phyloP scores from a whole-genome alignment of 306 rosid genomes.

The Benincasa hispida region DNA sequence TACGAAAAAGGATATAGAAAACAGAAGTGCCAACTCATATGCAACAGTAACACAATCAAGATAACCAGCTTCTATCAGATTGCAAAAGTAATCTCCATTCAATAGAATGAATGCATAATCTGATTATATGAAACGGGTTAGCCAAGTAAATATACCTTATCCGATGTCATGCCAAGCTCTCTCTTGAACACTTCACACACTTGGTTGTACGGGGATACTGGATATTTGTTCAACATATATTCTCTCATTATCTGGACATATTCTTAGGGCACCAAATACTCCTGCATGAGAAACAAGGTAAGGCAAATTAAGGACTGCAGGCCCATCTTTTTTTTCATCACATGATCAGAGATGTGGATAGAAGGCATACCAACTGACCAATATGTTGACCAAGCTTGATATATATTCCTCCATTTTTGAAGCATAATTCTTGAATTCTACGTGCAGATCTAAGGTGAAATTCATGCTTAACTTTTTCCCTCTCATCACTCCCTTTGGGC shows the following conservation, averaged over 20 bases:
- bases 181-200: slow-evolving; percentile 64
- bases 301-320: background rate
- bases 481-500: slow-evolving; percentile 58
- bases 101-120: background rate
- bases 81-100: background rate
- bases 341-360: background rate
- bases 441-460: slow-evolving; percentile 87
- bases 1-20: background rate
- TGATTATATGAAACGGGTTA: background rate
- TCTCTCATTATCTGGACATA: slow-evolving; percentile 82
- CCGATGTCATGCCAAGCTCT: slow-evolving; percentile 78
- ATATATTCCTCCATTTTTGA: slow-evolving; percentile 87
- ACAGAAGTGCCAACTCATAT: background rate
- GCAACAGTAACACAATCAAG: background rate
- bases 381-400: slow-evolving; percentile 96
- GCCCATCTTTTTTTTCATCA: background rate
- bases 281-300: slow-evolving; percentile 34
- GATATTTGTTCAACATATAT: slow-evolving; percentile 85
- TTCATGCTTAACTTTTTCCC: slow-evolving; percentile 50
- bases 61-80: background rate
- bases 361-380: slow-evolving; percentile 70
- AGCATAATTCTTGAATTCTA: slow-evolving; percentile 73
- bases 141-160: slow-evolving; percentile 39
- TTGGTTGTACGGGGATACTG: slow-evolving; percentile 86
- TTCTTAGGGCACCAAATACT: slow-evolving; percentile 76